A percentile compares a stretch with the other conserved stretches of the same genome.
These are phyloP conservation scores for Polygonum maritimum DNA, from an alignment of 148 eudicot species.

Conservation along the genomic window DNA sequence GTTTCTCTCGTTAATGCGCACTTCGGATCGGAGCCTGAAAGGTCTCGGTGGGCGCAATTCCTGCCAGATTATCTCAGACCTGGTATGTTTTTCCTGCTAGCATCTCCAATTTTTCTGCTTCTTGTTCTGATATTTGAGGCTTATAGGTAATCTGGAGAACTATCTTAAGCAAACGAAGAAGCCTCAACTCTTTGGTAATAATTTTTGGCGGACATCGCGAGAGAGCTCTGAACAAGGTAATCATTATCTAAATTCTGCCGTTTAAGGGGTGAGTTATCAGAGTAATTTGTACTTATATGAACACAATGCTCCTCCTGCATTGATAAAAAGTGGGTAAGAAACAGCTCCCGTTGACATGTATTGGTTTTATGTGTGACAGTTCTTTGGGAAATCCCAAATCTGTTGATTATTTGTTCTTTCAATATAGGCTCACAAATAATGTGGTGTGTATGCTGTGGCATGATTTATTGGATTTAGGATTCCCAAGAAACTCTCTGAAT, in stretches of 20 bases:
- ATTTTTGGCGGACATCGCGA: conserved; percentile 6
- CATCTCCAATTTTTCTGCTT: background rate
- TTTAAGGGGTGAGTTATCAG: background rate
- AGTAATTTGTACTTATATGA: background rate
- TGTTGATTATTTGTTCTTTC: background rate
- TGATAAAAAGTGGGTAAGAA: background rate
- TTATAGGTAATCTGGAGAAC: conserved; percentile 8
- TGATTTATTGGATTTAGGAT: background rate
- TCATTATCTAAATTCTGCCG: background rate
- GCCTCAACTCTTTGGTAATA: conserved; percentile 8
- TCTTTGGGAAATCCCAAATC: background rate
- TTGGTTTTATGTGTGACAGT: background rate
- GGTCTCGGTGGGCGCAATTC: conserved; percentile 7
- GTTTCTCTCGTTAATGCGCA: conserved; percentile 10
- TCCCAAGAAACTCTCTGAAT: background rate
- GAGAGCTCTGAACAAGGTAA: conserved; percentile 6
- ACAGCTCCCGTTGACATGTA: background rate
- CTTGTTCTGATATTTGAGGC: background rate
- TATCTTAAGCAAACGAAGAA: conserved; percentile 7
- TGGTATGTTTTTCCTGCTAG: background rate
- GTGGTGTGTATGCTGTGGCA: background rate
- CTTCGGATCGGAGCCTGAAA: conserved; percentile 3
- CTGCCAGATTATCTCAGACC: conserved; percentile 12
- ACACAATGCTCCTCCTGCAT: background rate
- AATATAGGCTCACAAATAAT: background rate